Percentiles rank a stretch among this genome's conserved stretches.
phyloP scores from a whole-genome alignment of 1,284 basidiomycete genomes.

The Microbotryum silenes-acaulis region DNA sequence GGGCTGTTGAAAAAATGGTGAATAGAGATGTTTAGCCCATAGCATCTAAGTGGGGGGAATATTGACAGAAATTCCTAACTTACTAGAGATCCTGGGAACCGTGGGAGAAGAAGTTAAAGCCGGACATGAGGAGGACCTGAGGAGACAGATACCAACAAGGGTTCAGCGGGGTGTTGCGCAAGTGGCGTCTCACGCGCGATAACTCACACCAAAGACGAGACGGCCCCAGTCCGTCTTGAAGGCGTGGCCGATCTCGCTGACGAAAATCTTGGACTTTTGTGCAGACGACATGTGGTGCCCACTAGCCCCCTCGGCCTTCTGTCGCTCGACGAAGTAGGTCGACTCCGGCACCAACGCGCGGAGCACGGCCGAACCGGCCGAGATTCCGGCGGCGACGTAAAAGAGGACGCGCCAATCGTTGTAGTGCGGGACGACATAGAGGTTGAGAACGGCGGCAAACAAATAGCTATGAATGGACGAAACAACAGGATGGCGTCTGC shows the following conservation, averaged over 20 bases:
- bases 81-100: slow-evolving; percentile 54
- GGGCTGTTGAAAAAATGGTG: slow-evolving; percentile 44
- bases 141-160: neutral
- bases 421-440: slow-evolving; percentile 29
- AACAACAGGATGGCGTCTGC: neutral
- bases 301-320: slow-evolving; percentile 40
- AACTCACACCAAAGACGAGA: slow-evolving; percentile 63
- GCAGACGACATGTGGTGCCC: slow-evolving; percentile 39
- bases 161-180: neutral
- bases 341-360: slow-evolving; percentile 73
- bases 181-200: neutral
- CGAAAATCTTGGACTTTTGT: slow-evolving; percentile 62
- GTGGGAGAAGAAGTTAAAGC: slow-evolving; percentile 89
- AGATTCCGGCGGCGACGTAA: slow-evolving; percentile 52
- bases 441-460: slow-evolving; percentile 34
- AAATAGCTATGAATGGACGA: slow-evolving; percentile 16
- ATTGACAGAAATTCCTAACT: neutral
- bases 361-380: slow-evolving; percentile 62
- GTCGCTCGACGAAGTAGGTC: slow-evolving; percentile 54
- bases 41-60: no score
- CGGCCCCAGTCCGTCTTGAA: slow-evolving; percentile 74
- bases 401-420: slow-evolving; percentile 44
- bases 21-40: neutral
- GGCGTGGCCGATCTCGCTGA: slow-evolving; percentile 63
- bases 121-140: slow-evolving; percentile 40